These are phyloP conservation scores for Stipa capillata DNA, from an alignment of 176 grass and related monocot species.

Conservation along the genomic window DNA sequence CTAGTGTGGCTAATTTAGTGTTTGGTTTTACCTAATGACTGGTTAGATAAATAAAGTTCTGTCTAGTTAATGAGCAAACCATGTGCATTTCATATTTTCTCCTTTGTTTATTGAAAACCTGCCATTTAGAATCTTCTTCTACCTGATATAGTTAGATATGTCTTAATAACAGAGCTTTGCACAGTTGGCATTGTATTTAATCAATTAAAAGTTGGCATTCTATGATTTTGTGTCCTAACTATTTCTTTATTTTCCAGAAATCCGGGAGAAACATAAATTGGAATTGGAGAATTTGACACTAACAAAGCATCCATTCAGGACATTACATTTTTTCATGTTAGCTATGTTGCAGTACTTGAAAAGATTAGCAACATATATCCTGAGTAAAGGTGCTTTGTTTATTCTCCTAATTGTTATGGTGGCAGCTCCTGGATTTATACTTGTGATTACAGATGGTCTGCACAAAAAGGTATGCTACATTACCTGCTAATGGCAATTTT, in stretches of 20 bases:
- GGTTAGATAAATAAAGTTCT: neutral
- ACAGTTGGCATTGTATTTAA: neutral
- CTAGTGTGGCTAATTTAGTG: neutral
- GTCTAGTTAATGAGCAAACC: neutral
- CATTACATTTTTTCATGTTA: slow-evolving; percentile 55
- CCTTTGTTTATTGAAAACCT: neutral
- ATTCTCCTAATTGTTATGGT: slow-evolving; percentile 45
- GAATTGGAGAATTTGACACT: slow-evolving; percentile 71
- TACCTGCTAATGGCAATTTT: neutral
- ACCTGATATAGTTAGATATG: neutral
- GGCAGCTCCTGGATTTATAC: slow-evolving; percentile 34
- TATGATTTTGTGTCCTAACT: neutral
- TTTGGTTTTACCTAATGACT: neutral
- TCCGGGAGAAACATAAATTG: slow-evolving; percentile 60
- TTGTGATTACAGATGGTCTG: slow-evolving; percentile 41
- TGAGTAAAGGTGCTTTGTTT: slow-evolving; percentile 53
- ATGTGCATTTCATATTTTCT: neutral
- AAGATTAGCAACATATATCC: slow-evolving; percentile 55
- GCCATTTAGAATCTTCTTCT: neutral
- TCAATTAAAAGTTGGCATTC: neutral
- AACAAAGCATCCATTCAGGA: slow-evolving; percentile 78
- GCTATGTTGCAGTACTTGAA: slow-evolving; percentile 63
- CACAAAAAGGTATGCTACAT: slow-evolving; percentile 59
- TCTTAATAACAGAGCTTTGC: neutral
- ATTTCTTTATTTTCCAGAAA: slow-evolving; percentile 53